phyloP scores from a whole-genome alignment of 768 basidiomycete genomes.

The Russula virescens region DNA sequence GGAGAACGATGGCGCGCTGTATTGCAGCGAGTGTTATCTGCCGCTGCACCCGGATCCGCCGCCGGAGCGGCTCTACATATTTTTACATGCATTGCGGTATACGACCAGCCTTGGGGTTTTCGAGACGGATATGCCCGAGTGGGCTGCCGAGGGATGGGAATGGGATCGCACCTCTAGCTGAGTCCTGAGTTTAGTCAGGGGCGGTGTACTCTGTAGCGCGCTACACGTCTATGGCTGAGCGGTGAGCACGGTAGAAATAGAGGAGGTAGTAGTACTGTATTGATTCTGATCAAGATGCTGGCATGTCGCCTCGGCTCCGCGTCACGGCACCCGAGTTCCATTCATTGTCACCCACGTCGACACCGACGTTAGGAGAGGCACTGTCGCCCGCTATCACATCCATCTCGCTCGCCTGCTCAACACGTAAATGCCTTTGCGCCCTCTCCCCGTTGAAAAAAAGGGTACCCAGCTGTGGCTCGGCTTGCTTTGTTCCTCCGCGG shows the following conservation, averaged over 20 bases:
- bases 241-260: too few relatives aligned
- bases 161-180: too few relatives aligned
- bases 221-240: too few relatives aligned
- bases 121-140: slow-evolving; percentile 82
- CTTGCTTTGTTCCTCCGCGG: background rate
- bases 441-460: too few relatives aligned
- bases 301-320: background rate
- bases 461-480: too few relatives aligned
- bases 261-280: too few relatives aligned
- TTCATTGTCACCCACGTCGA: background rate
- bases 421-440: too few relatives aligned
- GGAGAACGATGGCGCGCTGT: slow-evolving; percentile 37
- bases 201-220: too few relatives aligned
- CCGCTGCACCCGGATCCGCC: slow-evolving; percentile 91
- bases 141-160: slow-evolving; percentile 72
- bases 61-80: slow-evolving; percentile 91
- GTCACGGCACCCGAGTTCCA: background rate
- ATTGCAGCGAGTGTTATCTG: slow-evolving; percentile 88
- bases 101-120: slow-evolving; percentile 77
- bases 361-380: background rate
- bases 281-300: too few relatives aligned
- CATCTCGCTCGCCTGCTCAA: too few relatives aligned
- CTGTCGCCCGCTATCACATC: background rate
- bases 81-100: slow-evolving; percentile 86
- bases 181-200: too few relatives aligned